Conservation (phyloP, 177 flowering plant genomes). For the Vitis hybrid region DNA sequence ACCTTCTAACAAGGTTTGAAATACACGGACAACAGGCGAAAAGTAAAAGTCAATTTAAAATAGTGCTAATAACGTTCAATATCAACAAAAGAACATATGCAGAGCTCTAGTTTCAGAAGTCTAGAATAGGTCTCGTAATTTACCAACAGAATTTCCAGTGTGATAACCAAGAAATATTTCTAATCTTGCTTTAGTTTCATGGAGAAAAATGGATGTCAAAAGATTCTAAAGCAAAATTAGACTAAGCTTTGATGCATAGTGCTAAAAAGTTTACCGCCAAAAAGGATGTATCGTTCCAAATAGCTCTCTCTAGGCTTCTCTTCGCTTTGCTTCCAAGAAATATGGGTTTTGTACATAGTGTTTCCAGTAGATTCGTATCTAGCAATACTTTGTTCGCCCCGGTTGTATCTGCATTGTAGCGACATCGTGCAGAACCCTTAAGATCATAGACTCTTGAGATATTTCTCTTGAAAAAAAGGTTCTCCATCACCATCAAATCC, state of each 20-base stretch:
- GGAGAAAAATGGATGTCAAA: background rate
- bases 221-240: background rate
- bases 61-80: no score
- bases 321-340: constrained; percentile 95
- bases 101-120: no score
- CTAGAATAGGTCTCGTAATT: no score
- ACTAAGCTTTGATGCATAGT: background rate
- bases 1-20: no score
- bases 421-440: constrained; percentile 84
- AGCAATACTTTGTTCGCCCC: constrained; percentile 76
- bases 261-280: constrained; percentile 60
- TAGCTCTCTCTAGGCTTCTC: constrained; percentile 84
- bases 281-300: constrained; percentile 97
- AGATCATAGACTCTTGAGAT: constrained; percentile 87
- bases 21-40: no score
- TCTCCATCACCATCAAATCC: constrained; percentile 99
- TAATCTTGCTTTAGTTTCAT: no score
- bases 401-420: constrained; percentile 77
- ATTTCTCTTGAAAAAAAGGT: constrained; percentile 72
- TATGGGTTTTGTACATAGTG: constrained; percentile 77
- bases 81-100: no score
- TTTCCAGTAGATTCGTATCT: constrained; percentile 83
- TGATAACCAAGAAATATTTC: no score
- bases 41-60: no score
- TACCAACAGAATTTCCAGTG: no score